These are phyloP conservation scores for Erythrophleum fordii DNA, from an alignment of 306 rosid species.

Conservation along the genomic window DNA sequence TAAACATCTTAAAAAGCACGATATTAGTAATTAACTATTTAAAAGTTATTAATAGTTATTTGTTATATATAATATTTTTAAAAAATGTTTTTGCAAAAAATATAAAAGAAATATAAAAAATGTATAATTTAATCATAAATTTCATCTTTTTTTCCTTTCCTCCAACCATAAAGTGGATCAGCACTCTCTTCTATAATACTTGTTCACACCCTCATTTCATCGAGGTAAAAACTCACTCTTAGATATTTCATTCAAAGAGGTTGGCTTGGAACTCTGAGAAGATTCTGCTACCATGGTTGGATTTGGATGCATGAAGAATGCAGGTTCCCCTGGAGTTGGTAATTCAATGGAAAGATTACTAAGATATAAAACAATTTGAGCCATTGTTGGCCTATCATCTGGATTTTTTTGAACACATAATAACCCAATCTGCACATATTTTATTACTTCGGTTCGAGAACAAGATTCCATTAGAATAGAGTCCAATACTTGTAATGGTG, in stretches of 20 bases:
- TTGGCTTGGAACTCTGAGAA: background rate
- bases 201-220: background rate
- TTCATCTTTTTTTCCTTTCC: no score
- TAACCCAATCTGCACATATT: constrained; percentile 3
- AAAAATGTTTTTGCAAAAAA: no score
- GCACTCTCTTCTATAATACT: no score
- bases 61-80: no score
- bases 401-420: constrained; percentile 8
- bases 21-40: no score
- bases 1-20: no score
- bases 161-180: no score
- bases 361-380: background rate
- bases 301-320: background rate
- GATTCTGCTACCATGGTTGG: background rate
- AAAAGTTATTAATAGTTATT: no score
- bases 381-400: constrained; percentile 4
- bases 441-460: background rate
- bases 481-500: constrained; percentile 4
- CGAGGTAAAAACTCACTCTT: background rate
- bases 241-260: background rate
- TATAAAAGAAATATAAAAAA: no score
- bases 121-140: no score
- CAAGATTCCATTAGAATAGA: background rate
- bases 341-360: constrained; percentile 4
- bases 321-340: background rate